Percentiles rank a stretch among this genome's conserved stretches.
These are phyloP conservation scores for Erodium moschatum DNA, from an alignment of 441 rosid genomes.

Conservation along the genomic window DNA sequence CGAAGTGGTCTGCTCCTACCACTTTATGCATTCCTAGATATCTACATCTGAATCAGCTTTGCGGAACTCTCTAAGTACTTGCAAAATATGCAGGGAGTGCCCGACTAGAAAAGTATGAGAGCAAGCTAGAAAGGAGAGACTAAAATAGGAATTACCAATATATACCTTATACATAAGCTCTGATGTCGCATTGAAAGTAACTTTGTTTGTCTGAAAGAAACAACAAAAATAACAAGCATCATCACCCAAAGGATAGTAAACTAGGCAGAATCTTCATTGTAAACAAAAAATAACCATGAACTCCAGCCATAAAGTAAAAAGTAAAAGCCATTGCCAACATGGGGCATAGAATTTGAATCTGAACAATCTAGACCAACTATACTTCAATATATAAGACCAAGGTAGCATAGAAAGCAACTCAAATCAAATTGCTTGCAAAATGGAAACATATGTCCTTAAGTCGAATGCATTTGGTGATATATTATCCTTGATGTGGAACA, in stretches of 20 bases:
- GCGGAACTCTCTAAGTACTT: background rate
- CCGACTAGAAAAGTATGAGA: background rate
- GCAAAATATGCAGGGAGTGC: background rate
- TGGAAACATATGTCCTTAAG: background rate
- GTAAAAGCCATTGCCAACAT: background rate
- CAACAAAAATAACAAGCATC: constrained; percentile 1
- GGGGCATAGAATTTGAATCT: constrained; percentile 3
- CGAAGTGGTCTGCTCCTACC: background rate
- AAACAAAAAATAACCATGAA: background rate
- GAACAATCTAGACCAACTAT: background rate
- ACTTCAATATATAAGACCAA: background rate
- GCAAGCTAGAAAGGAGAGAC: background rate
- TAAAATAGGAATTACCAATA: background rate
- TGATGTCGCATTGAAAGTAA: constrained; percentile 7
- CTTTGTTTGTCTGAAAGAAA: background rate
- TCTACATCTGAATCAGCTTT: background rate
- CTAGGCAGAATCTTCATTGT: background rate
- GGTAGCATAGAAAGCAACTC: background rate
- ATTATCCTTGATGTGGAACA: constrained; percentile 4
- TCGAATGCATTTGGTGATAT: background rate
- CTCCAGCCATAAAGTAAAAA: background rate
- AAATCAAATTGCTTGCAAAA: background rate
- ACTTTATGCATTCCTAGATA: background rate
- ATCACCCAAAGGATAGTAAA: background rate
- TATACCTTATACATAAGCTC: constrained; percentile 9